Evolutionary conservation across 2,329 filamentous ascomycete species (phyloP).

Genomic region (Zarea fungicola): DNA sequence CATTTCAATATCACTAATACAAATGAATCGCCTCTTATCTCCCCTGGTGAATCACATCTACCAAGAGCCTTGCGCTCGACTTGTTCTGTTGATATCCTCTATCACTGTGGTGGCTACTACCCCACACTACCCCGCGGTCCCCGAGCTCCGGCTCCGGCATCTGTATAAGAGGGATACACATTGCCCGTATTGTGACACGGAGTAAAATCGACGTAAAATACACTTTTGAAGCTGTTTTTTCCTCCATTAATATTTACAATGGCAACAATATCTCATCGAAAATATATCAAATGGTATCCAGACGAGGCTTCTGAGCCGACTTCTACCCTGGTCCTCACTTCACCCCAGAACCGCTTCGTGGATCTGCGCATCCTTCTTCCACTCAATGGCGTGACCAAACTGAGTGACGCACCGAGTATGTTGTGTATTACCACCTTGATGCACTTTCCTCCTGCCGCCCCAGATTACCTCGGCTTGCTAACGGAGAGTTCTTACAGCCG

Average conservation of each 20-base stretch:
- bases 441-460: not conserved
- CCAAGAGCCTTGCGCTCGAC: too few relatives aligned
- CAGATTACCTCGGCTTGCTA: not conserved
- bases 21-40: too few relatives aligned
- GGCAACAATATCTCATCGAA: constrained; percentile 50
- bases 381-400: constrained; percentile 10
- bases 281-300: constrained; percentile 55
- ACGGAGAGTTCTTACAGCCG: not conserved
- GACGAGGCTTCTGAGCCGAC: constrained; percentile 53
- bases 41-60: too few relatives aligned
- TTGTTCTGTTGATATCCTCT: not conserved
- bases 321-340: constrained; percentile 59
- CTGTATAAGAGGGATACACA: constrained; percentile 2
- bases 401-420: constrained; percentile 6
- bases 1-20: not conserved
- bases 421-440: not conserved
- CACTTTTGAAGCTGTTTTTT: not conserved
- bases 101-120: not conserved
- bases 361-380: constrained; percentile 51
- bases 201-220: not conserved
- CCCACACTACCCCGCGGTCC: constrained; percentile 6
- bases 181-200: too few relatives aligned
- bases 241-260: constrained; percentile 20
- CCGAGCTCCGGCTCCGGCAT: constrained; percentile 6
- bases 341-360: constrained; percentile 51